phyloP scores from a whole-genome alignment of 441 rosid genomes.

The Euphorbia celastroides region DNA sequence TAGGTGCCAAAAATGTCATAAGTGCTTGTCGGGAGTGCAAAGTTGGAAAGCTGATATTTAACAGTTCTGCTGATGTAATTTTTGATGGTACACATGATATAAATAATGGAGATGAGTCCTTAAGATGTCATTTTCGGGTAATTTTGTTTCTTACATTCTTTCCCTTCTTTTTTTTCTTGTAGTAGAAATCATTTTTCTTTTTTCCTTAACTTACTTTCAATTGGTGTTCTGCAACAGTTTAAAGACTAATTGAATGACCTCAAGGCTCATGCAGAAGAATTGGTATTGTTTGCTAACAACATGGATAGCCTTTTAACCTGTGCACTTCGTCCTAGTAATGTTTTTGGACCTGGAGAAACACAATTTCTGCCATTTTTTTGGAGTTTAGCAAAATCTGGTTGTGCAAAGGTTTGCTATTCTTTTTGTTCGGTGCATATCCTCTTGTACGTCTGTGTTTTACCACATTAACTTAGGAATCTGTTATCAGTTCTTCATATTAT shows the following conservation, averaged over 20 bases:
- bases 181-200: conserved; percentile 7
- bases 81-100: conserved; percentile 71
- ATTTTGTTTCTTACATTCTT: conserved; percentile 8
- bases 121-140: conserved; percentile 60
- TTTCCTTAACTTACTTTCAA: conserved; percentile 18
- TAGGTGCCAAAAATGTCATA: conserved; percentile 81
- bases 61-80: conserved; percentile 79
- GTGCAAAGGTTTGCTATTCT: conserved; percentile 59
- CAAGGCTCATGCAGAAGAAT: conserved; percentile 90
- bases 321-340: conserved; percentile 82
- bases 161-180: conserved; percentile 13
- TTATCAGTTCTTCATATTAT: background rate
- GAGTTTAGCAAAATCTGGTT: conserved; percentile 66
- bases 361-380: conserved; percentile 55
- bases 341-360: conserved; percentile 82
- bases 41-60: conserved; percentile 68
- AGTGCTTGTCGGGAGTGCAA: conserved; percentile 67
- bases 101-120: conserved; percentile 57
- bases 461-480: background rate
- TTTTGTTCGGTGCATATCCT: conserved; percentile 4
- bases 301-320: conserved; percentile 82
- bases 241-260: conserved; percentile 63
- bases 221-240: conserved; percentile 42
- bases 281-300: conserved; percentile 66
- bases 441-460: conserved; percentile 3